These are phyloP conservation scores for Volvox africanus DNA, from an alignment of 139 green algal genomes.

Conservation along the genomic window DNA sequence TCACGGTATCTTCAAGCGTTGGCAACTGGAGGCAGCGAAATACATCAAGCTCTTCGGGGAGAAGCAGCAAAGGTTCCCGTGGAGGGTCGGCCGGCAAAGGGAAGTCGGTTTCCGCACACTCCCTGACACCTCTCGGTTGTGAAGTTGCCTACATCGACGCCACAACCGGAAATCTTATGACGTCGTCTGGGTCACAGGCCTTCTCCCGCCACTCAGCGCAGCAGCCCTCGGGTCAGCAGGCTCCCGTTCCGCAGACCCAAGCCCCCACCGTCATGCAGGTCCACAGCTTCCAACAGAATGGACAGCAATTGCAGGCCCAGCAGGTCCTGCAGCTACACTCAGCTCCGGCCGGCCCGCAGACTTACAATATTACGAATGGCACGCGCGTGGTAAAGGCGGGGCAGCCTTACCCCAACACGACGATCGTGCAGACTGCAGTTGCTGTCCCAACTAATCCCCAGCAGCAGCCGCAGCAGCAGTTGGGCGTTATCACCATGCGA, in stretches of 20 bases:
- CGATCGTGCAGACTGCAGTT: conserved; percentile 24
- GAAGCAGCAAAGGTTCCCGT: not conserved
- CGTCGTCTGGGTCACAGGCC: not conserved
- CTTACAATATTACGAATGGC: conserved; percentile 6
- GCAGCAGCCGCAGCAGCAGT: conserved; percentile 4
- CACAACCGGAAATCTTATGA: not conserved
- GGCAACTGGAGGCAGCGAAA: not conserved
- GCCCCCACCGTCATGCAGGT: conserved; percentile 17
- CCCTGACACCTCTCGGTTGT: not conserved
- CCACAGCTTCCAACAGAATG: not conserved
- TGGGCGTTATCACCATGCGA: not conserved
- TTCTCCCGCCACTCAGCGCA: not conserved
- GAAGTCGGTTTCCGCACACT: not conserved
- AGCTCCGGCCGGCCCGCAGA: not conserved
- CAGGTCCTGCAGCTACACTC: conserved; percentile 30
- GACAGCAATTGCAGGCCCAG: not conserved
- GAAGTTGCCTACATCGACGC: conserved; percentile 30
- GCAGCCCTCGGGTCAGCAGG: not conserved
- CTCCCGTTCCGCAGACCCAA: not conserved
- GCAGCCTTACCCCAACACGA: conserved; percentile 46
- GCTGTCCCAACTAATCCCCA: not conserved
- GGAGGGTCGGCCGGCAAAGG: not conserved
- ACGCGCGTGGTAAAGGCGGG: conserved; percentile 43
- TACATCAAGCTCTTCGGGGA: not conserved
- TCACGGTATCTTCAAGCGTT: not conserved